phyloP scores from a whole-genome alignment of 2,329 filamentous ascomycete species.

The Escovopsis weberi region DNA sequence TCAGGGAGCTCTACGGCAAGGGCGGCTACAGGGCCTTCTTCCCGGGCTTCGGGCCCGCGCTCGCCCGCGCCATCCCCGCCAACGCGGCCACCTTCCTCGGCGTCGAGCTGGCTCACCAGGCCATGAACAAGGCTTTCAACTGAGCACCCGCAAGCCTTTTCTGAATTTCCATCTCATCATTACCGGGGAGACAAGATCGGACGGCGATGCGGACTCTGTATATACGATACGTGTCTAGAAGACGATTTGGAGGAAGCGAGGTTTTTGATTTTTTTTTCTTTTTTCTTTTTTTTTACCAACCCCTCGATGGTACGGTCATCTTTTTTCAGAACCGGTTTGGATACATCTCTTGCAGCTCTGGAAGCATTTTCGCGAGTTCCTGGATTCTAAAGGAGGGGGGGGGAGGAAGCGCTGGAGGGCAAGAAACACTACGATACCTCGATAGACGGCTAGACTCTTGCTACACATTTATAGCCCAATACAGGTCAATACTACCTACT shows the following conservation, averaged over 20 bases:
- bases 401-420: neutral
- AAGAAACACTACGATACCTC: no score
- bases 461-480: no score
- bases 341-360: neutral
- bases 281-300: no score
- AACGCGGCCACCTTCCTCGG: conserved; percentile 92
- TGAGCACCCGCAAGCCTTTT: neutral
- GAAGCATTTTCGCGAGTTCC: no score
- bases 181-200: neutral
- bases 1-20: conserved; percentile 66
- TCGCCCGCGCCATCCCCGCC: conserved; percentile 84
- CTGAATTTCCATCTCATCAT: neutral
- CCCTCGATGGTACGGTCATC: neutral
- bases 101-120: conserved; percentile 70
- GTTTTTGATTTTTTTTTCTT: neutral
- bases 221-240: neutral
- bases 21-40: conserved; percentile 90
- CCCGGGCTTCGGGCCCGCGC: conserved; percentile 84
- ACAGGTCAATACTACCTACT: neutral
- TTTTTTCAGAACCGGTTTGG: neutral
- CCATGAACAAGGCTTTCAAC: conserved; percentile 63
- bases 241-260: neutral
- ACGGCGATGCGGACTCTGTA: neutral
- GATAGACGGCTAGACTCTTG: no score
- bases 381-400: neutral